phyloP scores from a whole-genome alignment of 768 basidiomycete species.

The Suillus spraguei region DNA sequence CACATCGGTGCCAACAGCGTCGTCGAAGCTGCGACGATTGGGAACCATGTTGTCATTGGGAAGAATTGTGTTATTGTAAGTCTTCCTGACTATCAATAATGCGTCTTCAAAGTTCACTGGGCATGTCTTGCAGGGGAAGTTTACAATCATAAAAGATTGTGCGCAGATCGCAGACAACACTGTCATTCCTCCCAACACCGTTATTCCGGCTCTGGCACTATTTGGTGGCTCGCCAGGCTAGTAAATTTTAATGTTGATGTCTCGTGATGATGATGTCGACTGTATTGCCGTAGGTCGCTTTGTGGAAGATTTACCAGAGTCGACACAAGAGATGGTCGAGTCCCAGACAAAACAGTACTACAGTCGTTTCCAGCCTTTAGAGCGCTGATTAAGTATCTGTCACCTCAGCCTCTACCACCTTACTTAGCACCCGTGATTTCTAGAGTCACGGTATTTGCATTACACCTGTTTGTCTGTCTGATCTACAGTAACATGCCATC shows the following conservation, averaged over 20 bases:
- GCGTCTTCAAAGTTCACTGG: conserved; percentile 5
- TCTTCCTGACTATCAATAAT: conserved; percentile 6
- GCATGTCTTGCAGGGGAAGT: conserved; percentile 72
- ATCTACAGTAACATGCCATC: not conserved
- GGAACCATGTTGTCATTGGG: conserved; percentile 92
- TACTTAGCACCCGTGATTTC: no score
- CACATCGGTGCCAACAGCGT: conserved; percentile 89
- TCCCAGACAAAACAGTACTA: conserved; percentile 85
- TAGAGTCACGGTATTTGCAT: not conserved
- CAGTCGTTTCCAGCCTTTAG: conserved; percentile 73
- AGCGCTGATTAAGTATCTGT: conserved; percentile 29
- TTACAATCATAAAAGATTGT: conserved; percentile 96
- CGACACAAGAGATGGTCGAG: conserved; percentile 91
- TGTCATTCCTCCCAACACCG: conserved; percentile 88
- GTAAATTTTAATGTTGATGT: conserved; percentile 18
- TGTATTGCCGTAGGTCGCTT: conserved; percentile 62
- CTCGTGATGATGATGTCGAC: conserved; percentile 5
- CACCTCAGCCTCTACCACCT: no score
- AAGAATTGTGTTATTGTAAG: conserved; percentile 93
- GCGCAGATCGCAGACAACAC: conserved; percentile 88
- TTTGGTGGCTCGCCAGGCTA: conserved; percentile 91
- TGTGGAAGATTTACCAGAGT: conserved; percentile 85
- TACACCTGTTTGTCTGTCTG: not conserved
- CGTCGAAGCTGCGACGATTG: conserved; percentile 94
- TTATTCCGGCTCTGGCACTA: conserved; percentile 84